These are phyloP conservation scores for Alloteropsis semialata DNA, from an alignment of 176 grass and related monocot genomes.

Conservation along the genomic window DNA sequence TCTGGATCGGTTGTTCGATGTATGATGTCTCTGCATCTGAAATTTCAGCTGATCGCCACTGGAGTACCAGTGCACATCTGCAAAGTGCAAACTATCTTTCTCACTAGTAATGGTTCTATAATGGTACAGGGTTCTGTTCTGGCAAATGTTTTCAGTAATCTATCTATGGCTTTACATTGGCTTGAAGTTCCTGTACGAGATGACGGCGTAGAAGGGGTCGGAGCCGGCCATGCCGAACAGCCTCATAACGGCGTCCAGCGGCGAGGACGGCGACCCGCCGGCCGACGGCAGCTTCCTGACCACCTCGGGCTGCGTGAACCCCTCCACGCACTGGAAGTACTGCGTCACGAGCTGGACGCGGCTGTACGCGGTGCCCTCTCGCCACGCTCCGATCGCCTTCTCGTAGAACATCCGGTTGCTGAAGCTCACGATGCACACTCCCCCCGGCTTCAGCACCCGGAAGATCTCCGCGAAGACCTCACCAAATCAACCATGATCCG, in stretches of 20 bases:
- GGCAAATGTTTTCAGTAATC: background rate
- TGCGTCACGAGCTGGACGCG: slow-evolving; percentile 78
- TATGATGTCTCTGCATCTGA: background rate
- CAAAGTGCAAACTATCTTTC: background rate
- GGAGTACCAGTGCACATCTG: background rate
- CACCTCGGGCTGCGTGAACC: slow-evolving; percentile 83
- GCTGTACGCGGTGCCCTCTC: slow-evolving; percentile 83
- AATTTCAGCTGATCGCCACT: background rate
- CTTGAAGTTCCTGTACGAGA: slow-evolving; percentile 83
- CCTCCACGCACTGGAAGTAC: slow-evolving; percentile 81
- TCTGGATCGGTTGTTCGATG: background rate
- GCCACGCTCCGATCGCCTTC: slow-evolving; percentile 82
- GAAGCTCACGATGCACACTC: slow-evolving; percentile 86
- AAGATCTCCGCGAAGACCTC: slow-evolving; percentile 89
- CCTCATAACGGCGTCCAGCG: slow-evolving; percentile 56
- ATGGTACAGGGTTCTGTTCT: background rate
- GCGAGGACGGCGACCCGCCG: slow-evolving; percentile 30
- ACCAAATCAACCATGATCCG: background rate
- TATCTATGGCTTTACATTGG: background rate
- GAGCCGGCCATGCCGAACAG: slow-evolving; percentile 53
- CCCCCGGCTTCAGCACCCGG: slow-evolving; percentile 81
- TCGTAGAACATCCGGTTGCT: slow-evolving; percentile 94
- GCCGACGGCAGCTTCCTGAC: slow-evolving; percentile 51
- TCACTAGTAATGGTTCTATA: background rate
- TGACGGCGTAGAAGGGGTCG: slow-evolving; percentile 87